Conservation (phyloP, 129 eudicot species). For the Centella asiatica region DNA sequence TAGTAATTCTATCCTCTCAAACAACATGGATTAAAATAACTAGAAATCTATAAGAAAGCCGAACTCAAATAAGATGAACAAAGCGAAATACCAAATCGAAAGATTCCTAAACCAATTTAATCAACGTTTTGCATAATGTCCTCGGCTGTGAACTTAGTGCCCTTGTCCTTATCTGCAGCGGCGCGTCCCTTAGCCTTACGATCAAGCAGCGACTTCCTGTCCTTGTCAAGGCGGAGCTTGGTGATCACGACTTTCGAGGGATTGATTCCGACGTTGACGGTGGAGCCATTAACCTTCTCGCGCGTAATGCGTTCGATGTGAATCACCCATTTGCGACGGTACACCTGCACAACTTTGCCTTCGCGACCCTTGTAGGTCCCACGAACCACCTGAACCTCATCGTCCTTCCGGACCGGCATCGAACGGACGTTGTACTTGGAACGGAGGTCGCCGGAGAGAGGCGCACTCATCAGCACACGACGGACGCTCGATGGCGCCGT, state of each 20-base stretch:
- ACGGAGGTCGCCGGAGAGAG: constrained; percentile 44
- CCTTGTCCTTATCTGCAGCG: constrained; percentile 60
- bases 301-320: constrained; percentile 52
- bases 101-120: constrained; percentile 1
- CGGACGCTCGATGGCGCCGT: constrained; percentile 59
- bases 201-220: constrained; percentile 35
- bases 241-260: constrained; percentile 37
- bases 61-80: not conserved
- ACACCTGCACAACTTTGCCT: constrained; percentile 50
- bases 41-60: not conserved
- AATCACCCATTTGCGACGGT: constrained; percentile 58
- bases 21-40: not conserved
- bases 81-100: not conserved
- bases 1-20: not conserved
- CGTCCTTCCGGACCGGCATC: constrained; percentile 62
- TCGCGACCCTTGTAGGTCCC: constrained; percentile 61
- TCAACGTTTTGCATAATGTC: constrained; percentile 49
- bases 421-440: constrained; percentile 47
- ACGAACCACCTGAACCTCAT: constrained; percentile 51
- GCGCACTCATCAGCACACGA: constrained; percentile 44
- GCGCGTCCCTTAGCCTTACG: constrained; percentile 56
- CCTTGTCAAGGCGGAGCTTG: constrained; percentile 45
- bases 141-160: constrained; percentile 50
- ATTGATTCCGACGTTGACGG: constrained; percentile 40
- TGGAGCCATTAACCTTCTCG: constrained; percentile 51